phyloP scores from a whole-genome alignment of 495 filamentous ascomycete genomes.

The Aspergillus steynii region DNA sequence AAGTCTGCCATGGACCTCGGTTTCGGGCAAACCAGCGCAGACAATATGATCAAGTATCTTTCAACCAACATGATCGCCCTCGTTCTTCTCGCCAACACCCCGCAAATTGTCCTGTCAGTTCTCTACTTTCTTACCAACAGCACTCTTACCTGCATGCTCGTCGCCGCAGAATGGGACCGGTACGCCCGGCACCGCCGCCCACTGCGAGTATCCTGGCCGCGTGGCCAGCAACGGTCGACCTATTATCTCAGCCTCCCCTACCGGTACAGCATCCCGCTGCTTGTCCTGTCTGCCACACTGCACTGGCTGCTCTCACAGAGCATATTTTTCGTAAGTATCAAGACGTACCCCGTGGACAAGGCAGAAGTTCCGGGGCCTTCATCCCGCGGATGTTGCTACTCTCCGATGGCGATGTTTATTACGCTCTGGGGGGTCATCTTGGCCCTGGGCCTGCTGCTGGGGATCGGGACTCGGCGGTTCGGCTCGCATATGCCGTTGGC shows the following conservation, averaged over 20 bases:
- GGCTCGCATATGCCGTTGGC: constrained; percentile 31
- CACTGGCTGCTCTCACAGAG: constrained; percentile 46
- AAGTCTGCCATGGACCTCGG: neutral
- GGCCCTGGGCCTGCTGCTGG: neutral
- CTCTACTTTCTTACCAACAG: constrained; percentile 40
- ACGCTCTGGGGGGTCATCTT: constrained; percentile 7
- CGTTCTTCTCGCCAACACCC: constrained; percentile 19
- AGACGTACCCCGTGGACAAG: constrained; percentile 4
- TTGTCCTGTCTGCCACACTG: constrained; percentile 19
- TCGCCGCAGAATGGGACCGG: constrained; percentile 24
- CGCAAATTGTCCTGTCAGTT: constrained; percentile 34
- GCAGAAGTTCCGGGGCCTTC: neutral
- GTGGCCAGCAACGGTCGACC: constrained; percentile 36
- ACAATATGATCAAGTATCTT: neutral
- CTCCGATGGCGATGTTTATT: neutral
- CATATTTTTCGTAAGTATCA: constrained; percentile 28
- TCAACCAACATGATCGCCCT: neutral
- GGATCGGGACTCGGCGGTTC: constrained; percentile 4
- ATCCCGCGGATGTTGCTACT: neutral
- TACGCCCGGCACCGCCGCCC: constrained; percentile 27
- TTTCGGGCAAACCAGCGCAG: neutral
- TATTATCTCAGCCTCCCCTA: constrained; percentile 47
- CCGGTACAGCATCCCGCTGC: constrained; percentile 38
- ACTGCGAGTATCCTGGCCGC: constrained; percentile 39
- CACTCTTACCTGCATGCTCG: constrained; percentile 36